Evolutionary conservation across 768 basidiomycete species (phyloP), one percentile per base, ranked within the genome.

Genomic region (Plicaturopsis crispa): DNA sequence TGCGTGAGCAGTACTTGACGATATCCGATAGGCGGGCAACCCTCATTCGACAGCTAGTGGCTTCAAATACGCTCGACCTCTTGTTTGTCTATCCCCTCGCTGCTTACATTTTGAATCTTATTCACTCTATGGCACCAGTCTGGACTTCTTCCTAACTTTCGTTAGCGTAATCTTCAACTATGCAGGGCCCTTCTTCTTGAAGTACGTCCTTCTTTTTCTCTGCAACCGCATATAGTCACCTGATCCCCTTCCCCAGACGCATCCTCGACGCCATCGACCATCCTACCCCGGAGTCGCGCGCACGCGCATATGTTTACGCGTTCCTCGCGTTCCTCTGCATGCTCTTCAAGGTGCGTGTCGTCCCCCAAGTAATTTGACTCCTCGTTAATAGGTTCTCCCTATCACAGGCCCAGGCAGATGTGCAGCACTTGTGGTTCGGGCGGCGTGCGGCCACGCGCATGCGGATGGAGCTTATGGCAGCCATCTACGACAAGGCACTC

Each of bases 401-500:
- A 8, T 8, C 19, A 20, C 12, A 53, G 47, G 58, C 54, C 1
- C 46, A 66, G 40, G 50, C 62, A 2, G 64, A 68, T 36, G 47
- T 60, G 0, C 59, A 64, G 35, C 66, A 67, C 38, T 50, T 68
- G 8, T 72, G 69, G 68, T 63, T 62, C 38, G 66, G 70, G 31
- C 58, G 73, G 19, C 57, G 72, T 36, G 70, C 60, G 1, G 45
- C 53, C 3, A 67, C 66, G n/a, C 55, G 72, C 8, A 60, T 70
- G 5, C 64, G 67, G 24, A 52, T 59, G 8, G 66, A 69, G 49
- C 60, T 75, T 20, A 73, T 72, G 65, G 59, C 66, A 3, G 51
- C 63, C 5, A 70, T 78, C 32, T 77, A 75, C 50, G 70, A 72
- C 50, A 77, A 78, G 52, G 58, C 72, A 6, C 54, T 78, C 5